Evolutionary conservation across 805 yeast species (phyloP), one percentile per base, ranked within the genome.

Genomic region (Zygosaccharomyces gambellarensis): DNA sequence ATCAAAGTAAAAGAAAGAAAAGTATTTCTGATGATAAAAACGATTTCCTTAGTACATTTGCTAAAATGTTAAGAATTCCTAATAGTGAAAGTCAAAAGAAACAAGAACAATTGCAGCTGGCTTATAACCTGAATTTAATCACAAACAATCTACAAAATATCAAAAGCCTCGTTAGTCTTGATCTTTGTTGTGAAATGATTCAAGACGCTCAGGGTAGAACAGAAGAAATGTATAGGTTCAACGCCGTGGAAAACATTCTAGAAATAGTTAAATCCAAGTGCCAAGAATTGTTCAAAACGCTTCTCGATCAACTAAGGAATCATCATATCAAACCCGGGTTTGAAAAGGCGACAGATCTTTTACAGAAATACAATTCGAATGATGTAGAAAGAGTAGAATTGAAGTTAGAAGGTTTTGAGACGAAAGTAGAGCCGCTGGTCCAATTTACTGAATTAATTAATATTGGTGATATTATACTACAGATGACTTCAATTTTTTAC

Each of bases 401-500:
- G 14, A 62, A 68, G 5, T 53, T 68, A 34, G 65, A 71, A 29
- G 70, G 69, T n/a, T 50, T 61, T 22, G 61, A 61, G 39, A 46
- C 53, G n/a, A 42, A 58, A 4, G 83, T 87, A n/a, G 95, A 86
- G 54, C 98, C 98, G 0, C 73, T 92, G 46, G 85, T 85, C 0
- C 80, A 87, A 40, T 92, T 94, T 59, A 85, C 95, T 14, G 97
- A 92, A 63, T 75, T 94, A 49, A 94, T 94, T 31, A 94, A 90
- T 58, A 83, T 88, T 51, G 97, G 97, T 4, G 99, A 92, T 65
- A 72, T 92, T 49, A 87, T 94, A 21, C 84, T 89, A 59, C 97
- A 92, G 64, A 88, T 92, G 95, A 71, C 90, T 39, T 90, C 87
- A 46, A 87, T 89, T 5, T 94, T 94, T 58, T 92, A 89, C 69